Evolutionary conservation across 2,329 filamentous ascomycete species (phyloP), one percentile per base, ranked within the genome.

Genomic region (Rugonectria rugulosa): DNA sequence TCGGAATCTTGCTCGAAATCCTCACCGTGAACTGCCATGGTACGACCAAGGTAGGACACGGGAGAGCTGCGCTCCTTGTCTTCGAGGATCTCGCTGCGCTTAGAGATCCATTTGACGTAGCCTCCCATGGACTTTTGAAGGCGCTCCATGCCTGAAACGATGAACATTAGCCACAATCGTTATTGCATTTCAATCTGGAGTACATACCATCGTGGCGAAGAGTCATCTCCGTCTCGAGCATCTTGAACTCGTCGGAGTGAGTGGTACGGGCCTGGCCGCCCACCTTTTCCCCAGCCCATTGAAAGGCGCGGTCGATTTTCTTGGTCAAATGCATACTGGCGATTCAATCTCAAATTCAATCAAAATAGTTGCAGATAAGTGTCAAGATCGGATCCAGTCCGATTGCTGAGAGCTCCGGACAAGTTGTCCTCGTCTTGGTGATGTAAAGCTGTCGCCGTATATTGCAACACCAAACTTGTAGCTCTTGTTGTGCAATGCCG

Each of bases 201-300:
- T 20, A 69, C 80, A 52, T 81, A 97, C 93, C 94, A 64, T 97
- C 91, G 63, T 96, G 88, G 61, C 94, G 86, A 68, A 97, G 80
- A 54, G 85, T 82, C 92, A 98, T 98, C 77, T 98, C 94, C 51
- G 85, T 81, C 77, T 98, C 93, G 67, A 98, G 79, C 57, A 85
- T 84, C 77, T 91, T 96, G 83, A 98, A 98, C 70, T 97, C 90
- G 47, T 98, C 92, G 0, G 91, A 90, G 61, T 92, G 87, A 72
- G 82, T 86, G 9, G 94, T 97, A 78, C 92, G 95, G 76, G 88
- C 84, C 76, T 97, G 93, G 63, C 86, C 86, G 67, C 94, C 94
- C 91, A 98, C 97, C 77, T 93, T 91, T 79, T 98, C 94, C 65
- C 92, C 92, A 31, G 93, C 92, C 94, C 94, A 98, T 88, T 98